Percentiles rank a stretch among this genome's conserved stretches.
phyloP scores from a whole-genome alignment of 2,329 filamentous ascomycete species.

The Dothidotthia symphoricarpi region DNA sequence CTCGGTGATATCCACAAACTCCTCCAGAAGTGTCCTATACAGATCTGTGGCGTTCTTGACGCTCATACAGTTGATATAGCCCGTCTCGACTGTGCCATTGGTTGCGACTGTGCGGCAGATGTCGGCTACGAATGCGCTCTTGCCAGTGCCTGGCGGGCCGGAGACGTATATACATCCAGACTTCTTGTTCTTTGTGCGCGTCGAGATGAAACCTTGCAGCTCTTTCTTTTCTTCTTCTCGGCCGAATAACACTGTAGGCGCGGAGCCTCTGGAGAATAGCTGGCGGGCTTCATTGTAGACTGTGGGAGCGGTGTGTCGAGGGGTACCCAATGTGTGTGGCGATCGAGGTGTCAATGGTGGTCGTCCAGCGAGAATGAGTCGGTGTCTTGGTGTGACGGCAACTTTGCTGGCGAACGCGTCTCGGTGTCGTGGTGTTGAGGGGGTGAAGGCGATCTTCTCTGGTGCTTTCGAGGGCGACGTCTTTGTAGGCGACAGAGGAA shows the following conservation, averaged over 20 bases:
- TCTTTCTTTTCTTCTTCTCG: conserved; percentile 68
- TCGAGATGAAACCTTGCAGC: conserved; percentile 66
- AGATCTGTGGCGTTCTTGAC: conserved; percentile 85
- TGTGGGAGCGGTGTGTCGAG: conserved; percentile 63
- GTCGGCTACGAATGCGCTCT: conserved; percentile 88
- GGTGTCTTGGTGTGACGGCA: conserved; percentile 78
- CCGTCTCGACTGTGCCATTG: conserved; percentile 59
- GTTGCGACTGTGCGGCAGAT: conserved; percentile 63
- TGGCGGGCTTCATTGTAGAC: conserved; percentile 86
- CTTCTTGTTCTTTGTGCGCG: conserved; percentile 58
- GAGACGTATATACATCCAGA: conserved; percentile 91
- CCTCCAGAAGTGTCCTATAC: conserved; percentile 73
- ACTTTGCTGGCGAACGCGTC: conserved; percentile 70
- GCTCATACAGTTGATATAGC: conserved; percentile 96
- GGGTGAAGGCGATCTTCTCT: conserved; percentile 49
- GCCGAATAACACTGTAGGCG: conserved; percentile 72
- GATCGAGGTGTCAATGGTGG: conserved; percentile 72
- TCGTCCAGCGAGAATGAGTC: conserved; percentile 73
- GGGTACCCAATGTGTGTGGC: conserved; percentile 70
- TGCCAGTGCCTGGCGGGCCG: conserved; percentile 92
- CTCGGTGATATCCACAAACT: conserved; percentile 60
- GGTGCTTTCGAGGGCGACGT: conserved; percentile 52
- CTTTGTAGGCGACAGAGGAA: conserved; percentile 48
- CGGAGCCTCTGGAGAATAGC: conserved; percentile 76
- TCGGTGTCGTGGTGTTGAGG: conserved; percentile 72